phyloP scores from a whole-genome alignment of 305 asterid genomes.

The Ajuga reptans region DNA sequence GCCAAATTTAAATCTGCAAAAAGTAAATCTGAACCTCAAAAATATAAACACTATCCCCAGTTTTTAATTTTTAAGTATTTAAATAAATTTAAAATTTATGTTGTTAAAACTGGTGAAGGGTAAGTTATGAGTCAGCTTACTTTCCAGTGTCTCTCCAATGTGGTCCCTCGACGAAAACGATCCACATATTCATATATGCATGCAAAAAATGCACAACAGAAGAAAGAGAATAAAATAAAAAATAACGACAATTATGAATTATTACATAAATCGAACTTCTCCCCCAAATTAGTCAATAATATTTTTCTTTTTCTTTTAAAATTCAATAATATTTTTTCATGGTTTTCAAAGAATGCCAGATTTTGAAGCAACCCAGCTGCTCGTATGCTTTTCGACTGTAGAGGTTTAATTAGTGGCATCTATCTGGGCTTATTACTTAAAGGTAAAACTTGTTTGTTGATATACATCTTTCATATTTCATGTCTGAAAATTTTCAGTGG shows the following conservation, averaged over 20 bases:
- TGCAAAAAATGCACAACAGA: neutral
- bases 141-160: neutral
- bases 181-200: conserved; percentile 28
- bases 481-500: neutral
- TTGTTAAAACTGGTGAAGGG: no score
- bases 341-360: conserved; percentile 26
- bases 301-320: no score
- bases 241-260: conserved; percentile 16
- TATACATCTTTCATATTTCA: neutral
- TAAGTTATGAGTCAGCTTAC: no score
- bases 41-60: no score
- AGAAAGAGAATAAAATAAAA: neutral
- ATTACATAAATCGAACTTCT: neutral
- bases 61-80: no score
- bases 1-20: no score
- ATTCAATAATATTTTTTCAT: conserved; percentile 14
- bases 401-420: conserved; percentile 21
- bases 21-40: no score
- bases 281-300: neutral
- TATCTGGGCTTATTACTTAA: conserved; percentile 13
- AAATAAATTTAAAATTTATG: no score
- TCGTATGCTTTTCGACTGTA: conserved; percentile 1
- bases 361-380: conserved; percentile 28
- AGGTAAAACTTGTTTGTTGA: conserved; percentile 15
- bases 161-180: conserved; percentile 27